Base-by-base conservation (phyloP, 139 green algal species). In the Haematococcus lacustris region DNA sequence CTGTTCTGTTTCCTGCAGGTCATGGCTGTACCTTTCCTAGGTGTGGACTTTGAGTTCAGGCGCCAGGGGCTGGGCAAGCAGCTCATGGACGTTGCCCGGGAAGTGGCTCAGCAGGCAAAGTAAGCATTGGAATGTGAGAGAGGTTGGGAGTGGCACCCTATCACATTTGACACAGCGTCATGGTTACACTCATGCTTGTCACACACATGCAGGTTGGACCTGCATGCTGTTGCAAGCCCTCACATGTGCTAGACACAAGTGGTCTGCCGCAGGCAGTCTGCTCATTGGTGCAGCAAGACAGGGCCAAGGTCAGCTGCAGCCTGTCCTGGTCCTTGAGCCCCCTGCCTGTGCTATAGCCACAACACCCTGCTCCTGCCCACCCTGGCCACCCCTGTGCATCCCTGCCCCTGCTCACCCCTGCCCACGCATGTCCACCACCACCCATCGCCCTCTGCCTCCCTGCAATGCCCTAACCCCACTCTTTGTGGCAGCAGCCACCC, bases 31-130 rank as follows among this genome's bases (percentile, higher is more conserved):
- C 21, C 4, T 7, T 64, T 35, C 53, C 53, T 64, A 1, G 79
- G 79, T 0, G 79, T 84, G 51, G 74, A 77, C 38, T 84, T 70
- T 61, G 79, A 84, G 71, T 84, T 79, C 71, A 71, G 79, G 1
- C 72, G 77, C 30, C 73, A 78, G 39, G 73, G 73, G 34, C 38
- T 84, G 28, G 79, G 79, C 60, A 65, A 60, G 35, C 71, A 77
- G 74, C 74, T 84, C 33, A 34, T 84, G 43, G 79, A 81, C 51
- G 41, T 74, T 39, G 77, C 53, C 1, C 47, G 59, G 68, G 50
- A 78, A 37, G 63, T 82, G 34, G 77, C 37, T 0, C 21, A 53
- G 51, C 38, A 64, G 51, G 72, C 68, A n/a, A 59, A 75, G 76
- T 25, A 9, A 30, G 38, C 9, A 34, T 7, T 5, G 33, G 38